Evolutionary conservation across 768 basidiomycete genomes (phyloP).

Genomic region (Atractiella rhizophila): DNA sequence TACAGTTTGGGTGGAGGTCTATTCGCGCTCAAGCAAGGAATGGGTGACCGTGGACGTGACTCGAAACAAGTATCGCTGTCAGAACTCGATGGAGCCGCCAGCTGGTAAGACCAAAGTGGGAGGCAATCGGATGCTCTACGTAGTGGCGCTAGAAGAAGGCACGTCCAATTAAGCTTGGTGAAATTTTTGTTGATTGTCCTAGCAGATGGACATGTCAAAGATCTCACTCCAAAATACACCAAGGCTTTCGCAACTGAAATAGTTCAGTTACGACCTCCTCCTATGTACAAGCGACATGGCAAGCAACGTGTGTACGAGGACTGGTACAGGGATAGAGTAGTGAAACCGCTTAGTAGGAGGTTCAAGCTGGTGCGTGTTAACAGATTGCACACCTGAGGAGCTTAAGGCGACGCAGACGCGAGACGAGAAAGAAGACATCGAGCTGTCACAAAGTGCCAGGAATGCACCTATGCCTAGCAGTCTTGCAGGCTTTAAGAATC

Average conservation of each 20-base stretch:
- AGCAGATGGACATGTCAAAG: constrained; percentile 57
- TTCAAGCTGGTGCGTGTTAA: constrained; percentile 47
- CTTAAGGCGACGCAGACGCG: constrained; percentile 34
- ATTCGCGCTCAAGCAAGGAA: constrained; percentile 62
- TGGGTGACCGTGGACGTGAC: constrained; percentile 89
- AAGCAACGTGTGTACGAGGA: constrained; percentile 34
- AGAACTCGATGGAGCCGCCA: constrained; percentile 32
- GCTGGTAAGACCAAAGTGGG: constrained; percentile 3
- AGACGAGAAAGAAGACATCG: constrained; percentile 78
- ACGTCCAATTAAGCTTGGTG: constrained; percentile 2
- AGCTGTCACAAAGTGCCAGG: constrained; percentile 47
- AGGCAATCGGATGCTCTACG: constrained; percentile 68
- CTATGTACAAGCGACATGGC: constrained; percentile 41
- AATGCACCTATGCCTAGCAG: constrained; percentile 82
- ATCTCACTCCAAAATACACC: constrained; percentile 76
- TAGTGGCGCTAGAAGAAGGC: constrained; percentile 70
- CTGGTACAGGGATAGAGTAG: too few species aligned
- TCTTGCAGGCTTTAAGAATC: constrained; percentile 78
- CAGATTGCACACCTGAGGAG: background rate
- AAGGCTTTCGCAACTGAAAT: constrained; percentile 49
- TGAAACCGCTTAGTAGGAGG: constrained; percentile 41
- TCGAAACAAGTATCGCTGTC: constrained; percentile 56
- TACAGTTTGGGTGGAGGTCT: constrained; percentile 91
- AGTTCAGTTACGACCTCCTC: constrained; percentile 20
- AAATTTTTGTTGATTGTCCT: background rate